Percentiles rank a stretch among this genome's conserved stretches.
These are phyloP conservation scores for Murraya koenigii DNA, from an alignment of 345 rosid species.

Conservation along the genomic window DNA sequence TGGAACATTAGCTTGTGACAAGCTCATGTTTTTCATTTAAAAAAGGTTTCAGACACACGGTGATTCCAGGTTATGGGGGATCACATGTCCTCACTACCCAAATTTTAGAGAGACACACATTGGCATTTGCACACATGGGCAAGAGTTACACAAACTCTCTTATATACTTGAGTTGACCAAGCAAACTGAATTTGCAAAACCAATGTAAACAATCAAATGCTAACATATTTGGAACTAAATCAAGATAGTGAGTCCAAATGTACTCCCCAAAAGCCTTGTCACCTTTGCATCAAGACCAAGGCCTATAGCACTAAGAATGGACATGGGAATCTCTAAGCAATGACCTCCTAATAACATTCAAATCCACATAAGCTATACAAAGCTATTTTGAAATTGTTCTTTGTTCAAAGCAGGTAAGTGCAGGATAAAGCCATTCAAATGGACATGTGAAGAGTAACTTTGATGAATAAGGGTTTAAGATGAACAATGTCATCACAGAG, in stretches of 20 bases:
- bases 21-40: background rate
- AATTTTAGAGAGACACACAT: conserved; percentile 6
- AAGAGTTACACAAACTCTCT: background rate
- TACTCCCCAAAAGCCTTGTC: background rate
- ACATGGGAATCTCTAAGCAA: background rate
- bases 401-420: background rate
- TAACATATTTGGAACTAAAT: conserved; percentile 6
- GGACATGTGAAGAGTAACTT: background rate
- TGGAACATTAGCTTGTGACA: background rate
- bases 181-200: background rate
- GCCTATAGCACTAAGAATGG: background rate
- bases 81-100: conserved; percentile 10
- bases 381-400: background rate
- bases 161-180: conserved; percentile 4
- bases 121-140: background rate
- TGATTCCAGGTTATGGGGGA: conserved; percentile 5
- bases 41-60: background rate
- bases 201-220: background rate
- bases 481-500: background rate
- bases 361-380: background rate
- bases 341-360: background rate
- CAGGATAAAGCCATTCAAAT: background rate
- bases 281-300: background rate
- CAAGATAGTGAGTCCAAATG: conserved; percentile 14
- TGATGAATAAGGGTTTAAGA: background rate